phyloP scores from a whole-genome alignment of 306 rosid species.

The Spatholobus suberectus region DNA sequence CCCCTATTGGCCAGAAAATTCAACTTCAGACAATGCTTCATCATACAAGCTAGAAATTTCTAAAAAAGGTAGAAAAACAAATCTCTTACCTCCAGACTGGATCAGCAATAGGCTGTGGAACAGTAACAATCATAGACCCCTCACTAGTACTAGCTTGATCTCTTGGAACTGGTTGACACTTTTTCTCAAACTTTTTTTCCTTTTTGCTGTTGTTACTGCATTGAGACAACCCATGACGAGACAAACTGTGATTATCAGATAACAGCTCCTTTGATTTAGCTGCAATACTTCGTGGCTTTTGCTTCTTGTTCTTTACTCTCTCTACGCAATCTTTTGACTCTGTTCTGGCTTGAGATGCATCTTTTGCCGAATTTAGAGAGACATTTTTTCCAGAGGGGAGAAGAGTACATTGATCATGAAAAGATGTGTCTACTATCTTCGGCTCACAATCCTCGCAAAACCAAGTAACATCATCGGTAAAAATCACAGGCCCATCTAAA shows the following conservation, averaged over 20 bases:
- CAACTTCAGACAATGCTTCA: slow-evolving; percentile 28
- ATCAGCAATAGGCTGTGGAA: slow-evolving; percentile 64
- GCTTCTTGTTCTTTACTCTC: not conserved
- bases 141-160: slow-evolving; percentile 32
- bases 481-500: slow-evolving; percentile 50
- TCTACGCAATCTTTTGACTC: not conserved
- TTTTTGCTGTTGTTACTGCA: slow-evolving; percentile 24
- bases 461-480: slow-evolving; percentile 57
- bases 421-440: slow-evolving; percentile 18
- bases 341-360: slow-evolving; percentile 20
- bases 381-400: not conserved
- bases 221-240: slow-evolving; percentile 17
- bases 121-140: slow-evolving; percentile 7
- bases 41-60: not conserved
- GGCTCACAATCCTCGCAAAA: slow-evolving; percentile 62
- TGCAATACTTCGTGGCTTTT: slow-evolving; percentile 15
- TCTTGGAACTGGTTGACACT: not conserved
- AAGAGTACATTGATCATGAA: slow-evolving; percentile 3
- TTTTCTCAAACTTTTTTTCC: slow-evolving; percentile 10
- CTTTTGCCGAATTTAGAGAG: slow-evolving; percentile 7
- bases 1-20: slow-evolving; percentile 61
- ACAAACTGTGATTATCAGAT: not conserved
- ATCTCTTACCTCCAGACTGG: slow-evolving; percentile 74
- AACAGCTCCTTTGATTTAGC: slow-evolving; percentile 1
- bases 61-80: slow-evolving; percentile 6